Base-by-base conservation (phyloP, 495 filamentous ascomycete species). In the Acidiella bohemica region DNA sequence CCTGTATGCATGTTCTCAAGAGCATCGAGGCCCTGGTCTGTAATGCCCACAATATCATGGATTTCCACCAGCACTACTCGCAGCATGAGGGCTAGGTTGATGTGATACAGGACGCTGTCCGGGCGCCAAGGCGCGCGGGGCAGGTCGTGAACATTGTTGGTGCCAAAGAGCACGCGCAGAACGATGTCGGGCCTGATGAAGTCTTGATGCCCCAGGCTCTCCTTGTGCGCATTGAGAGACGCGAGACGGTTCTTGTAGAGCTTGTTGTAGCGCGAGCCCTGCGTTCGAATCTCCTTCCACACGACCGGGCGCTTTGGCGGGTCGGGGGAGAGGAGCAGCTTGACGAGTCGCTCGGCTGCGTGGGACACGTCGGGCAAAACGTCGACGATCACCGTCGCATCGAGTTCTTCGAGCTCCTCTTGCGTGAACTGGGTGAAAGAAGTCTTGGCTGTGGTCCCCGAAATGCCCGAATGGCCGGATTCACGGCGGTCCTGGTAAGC, bases 371-470 rank as follows among this genome's bases (percentile, higher is more conserved):
- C 11, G 1, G 50, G 46, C 3, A 55, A 36, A 7, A 26, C 2
- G 24, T 49, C 45, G 22, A 50, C 11, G 20, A 53, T 50, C 1
- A 38, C n/a, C n/a, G 52, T 42, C 0, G 32, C 7, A 25, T 55
- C 50, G 1, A 55, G 33, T 3, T 47, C 45, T 12, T 41, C 43
- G 18, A 60, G 32, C 22, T 62, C 59, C 17, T 56, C 52, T 3
- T 53, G 46, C 12, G 62, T 61, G 38, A 58, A 48, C 17, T 59
- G 55, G 9, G 59, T 63, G 18, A 57, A 53, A 5, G 54, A 61
- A 6, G 65, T 66, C 6, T 62, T 67, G 39, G 58, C 62, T 19
- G 65, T 66, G 30, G 63, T 50, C 34, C 49, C 55, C n/a, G 64
- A 67, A 10, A 7, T n/a, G n/a, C 25, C 25, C n/a, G n/a, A n/a